phyloP scores from a whole-genome alignment of 192 early-diverging fungal species.

The Allomyces macrogynus region DNA sequence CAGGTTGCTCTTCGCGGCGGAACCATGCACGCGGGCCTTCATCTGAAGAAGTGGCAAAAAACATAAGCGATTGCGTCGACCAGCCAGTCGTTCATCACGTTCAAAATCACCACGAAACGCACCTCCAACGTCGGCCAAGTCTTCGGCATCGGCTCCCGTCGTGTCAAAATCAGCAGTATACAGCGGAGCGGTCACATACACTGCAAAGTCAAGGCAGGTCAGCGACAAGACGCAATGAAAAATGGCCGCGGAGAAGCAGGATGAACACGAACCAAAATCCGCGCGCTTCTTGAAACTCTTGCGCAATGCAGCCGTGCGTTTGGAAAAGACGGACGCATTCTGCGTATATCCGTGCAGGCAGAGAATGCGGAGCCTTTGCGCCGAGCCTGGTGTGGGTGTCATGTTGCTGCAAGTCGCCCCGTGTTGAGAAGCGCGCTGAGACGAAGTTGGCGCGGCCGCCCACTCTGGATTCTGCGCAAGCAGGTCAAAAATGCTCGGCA shows the following conservation, averaged over 20 bases:
- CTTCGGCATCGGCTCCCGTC: neutral
- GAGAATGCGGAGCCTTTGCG: slow-evolving; percentile 11
- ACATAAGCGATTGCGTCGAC: no score
- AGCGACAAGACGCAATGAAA: neutral
- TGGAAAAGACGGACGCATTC: slow-evolving; percentile 16
- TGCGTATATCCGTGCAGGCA: slow-evolving; percentile 25
- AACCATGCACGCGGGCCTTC: neutral
- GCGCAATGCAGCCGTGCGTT: slow-evolving; percentile 3
- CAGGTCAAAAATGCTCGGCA: no score
- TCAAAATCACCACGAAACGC: neutral
- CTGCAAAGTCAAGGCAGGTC: neutral
- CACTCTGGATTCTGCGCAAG: no score
- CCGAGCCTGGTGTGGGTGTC: no score
- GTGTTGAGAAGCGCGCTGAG: no score
- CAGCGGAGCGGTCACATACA: neutral
- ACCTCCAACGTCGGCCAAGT: no score
- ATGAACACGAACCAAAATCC: slow-evolving; percentile 16
- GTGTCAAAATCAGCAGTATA: neutral
- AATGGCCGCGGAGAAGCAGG: neutral
- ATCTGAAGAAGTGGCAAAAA: neutral
- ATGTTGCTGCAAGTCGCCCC: no score
- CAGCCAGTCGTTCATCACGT: no score
- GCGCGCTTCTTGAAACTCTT: slow-evolving; percentile 2
- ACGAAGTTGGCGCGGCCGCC: no score
- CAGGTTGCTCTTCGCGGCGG: neutral